Evolutionary conservation across 1,284 basidiomycete genomes (phyloP).

Genomic region (Cryptococcus amylolentus): DNA sequence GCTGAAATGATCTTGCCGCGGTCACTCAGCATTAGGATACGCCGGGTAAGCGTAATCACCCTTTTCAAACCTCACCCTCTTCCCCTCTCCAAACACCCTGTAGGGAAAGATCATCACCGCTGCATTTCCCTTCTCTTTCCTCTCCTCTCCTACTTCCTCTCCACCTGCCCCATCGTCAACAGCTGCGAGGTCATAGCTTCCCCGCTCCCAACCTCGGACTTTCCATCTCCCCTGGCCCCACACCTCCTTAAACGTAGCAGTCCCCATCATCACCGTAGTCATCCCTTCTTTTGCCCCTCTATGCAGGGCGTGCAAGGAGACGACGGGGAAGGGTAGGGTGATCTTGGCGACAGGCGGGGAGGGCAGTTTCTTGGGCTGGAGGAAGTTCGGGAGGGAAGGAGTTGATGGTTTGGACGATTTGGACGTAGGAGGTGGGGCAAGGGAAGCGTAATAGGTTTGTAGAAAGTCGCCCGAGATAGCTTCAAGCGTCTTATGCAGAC

Average conservation of each 20-base stretch:
- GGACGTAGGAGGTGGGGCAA: background rate
- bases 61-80: slow-evolving; percentile 39
- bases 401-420: background rate
- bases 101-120: slow-evolving; percentile 44
- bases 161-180: background rate
- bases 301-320: slow-evolving; percentile 59
- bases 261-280: slow-evolving; percentile 78
- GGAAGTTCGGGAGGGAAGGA: slow-evolving; percentile 27
- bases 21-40: slow-evolving; percentile 11
- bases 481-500: slow-evolving; percentile 29
- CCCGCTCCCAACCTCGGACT: slow-evolving; percentile 31
- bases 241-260: slow-evolving; percentile 69
- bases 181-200: slow-evolving; percentile 23
- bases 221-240: slow-evolving; percentile 49
- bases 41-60: slow-evolving; percentile 37
- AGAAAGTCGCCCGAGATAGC: slow-evolving; percentile 24
- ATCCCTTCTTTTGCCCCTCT: slow-evolving; percentile 63
- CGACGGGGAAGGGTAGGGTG: slow-evolving; percentile 38
- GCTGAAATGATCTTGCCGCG: background rate
- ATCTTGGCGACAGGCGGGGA: slow-evolving; percentile 38
- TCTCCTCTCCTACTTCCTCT: background rate
- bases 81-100: slow-evolving; percentile 40
- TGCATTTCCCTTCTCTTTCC: slow-evolving; percentile 17
- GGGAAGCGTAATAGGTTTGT: slow-evolving; percentile 20
- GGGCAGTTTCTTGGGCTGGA: slow-evolving; percentile 35